These are phyloP conservation scores for Groenewaldozyma auringiensis DNA, from an alignment of 1,139 yeast species.

Conservation along the genomic window DNA sequence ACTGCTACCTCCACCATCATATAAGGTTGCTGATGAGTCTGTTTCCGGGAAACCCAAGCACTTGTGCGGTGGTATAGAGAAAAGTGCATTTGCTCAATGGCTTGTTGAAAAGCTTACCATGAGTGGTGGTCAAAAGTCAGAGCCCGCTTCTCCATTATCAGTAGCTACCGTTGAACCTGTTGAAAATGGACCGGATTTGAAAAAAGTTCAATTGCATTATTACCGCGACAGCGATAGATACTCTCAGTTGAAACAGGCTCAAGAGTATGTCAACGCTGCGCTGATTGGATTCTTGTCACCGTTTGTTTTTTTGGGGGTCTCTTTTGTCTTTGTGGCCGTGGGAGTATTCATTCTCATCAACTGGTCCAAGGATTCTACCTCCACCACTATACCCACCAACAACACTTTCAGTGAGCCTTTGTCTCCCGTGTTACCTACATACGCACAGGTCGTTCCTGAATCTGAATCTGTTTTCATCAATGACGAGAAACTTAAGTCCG, in stretches of 20 bases:
- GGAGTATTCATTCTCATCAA: slow-evolving; percentile 15
- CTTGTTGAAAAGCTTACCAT: neutral
- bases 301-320: slow-evolving; percentile 18
- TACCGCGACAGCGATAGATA: slow-evolving; percentile 17
- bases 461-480: neutral
- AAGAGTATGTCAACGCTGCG: slow-evolving; percentile 16
- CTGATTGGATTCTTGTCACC: slow-evolving; percentile 22
- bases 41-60: neutral
- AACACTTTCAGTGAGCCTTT: neutral
- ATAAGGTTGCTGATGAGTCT: neutral
- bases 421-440: neutral
- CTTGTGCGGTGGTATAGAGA: neutral
- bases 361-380: neutral
- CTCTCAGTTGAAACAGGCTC: slow-evolving; percentile 12
- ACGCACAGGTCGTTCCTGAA: neutral
- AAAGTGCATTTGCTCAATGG: neutral
- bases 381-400: neutral
- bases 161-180: neutral
- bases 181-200: slow-evolving; percentile 2
- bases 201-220: slow-evolving; percentile 15
- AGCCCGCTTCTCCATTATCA: neutral
- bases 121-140: neutral
- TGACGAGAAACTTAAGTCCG: neutral
- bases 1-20: neutral
- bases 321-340: slow-evolving; percentile 16